These are phyloP conservation scores for Ophiostoma montium DNA, from an alignment of 2,329 filamentous ascomycete species.

Conservation along the genomic window DNA sequence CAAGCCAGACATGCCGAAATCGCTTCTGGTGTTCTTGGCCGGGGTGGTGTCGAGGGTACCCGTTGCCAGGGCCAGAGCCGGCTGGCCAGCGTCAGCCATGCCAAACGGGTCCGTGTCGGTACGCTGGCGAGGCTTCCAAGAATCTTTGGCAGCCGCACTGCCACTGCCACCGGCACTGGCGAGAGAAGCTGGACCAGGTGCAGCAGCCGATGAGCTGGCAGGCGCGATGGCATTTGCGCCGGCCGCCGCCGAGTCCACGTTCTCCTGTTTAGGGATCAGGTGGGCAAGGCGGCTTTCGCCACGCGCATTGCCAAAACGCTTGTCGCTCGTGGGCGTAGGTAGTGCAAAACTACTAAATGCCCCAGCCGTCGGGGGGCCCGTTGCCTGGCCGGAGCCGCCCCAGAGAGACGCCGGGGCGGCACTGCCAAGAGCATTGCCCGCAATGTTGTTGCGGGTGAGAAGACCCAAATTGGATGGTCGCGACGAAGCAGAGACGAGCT, in stretches of 20 bases:
- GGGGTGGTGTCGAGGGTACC: constrained; percentile 45
- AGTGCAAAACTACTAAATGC: constrained; percentile 87
- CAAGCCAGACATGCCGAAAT: constrained; percentile 49
- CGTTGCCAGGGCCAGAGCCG: constrained; percentile 30
- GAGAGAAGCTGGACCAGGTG: not conserved
- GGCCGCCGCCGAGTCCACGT: constrained; percentile 7
- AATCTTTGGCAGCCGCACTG: constrained; percentile 15
- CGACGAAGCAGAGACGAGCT: constrained; percentile 22
- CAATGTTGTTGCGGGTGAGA: constrained; percentile 40
- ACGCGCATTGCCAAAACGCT: constrained; percentile 55
- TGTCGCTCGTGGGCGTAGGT: constrained; percentile 48
- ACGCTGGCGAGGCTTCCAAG: constrained; percentile 46
- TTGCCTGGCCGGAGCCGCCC: constrained; percentile 33
- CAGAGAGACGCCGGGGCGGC: constrained; percentile 28
- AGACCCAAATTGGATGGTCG: constrained; percentile 27
- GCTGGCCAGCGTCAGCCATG: constrained; percentile 47
- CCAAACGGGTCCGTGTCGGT: constrained; percentile 64
- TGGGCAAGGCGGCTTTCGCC: constrained; percentile 79
- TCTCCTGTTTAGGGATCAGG: constrained; percentile 42
- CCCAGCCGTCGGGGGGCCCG: constrained; percentile 44
- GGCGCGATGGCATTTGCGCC: not conserved
- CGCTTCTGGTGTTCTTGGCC: constrained; percentile 37
- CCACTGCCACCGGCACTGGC: not conserved
- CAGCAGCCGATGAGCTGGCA: not conserved
- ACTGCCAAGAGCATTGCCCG: constrained; percentile 30